Conservation (phyloP, 345 rosid genomes). For the Garcia nutans region DNA sequence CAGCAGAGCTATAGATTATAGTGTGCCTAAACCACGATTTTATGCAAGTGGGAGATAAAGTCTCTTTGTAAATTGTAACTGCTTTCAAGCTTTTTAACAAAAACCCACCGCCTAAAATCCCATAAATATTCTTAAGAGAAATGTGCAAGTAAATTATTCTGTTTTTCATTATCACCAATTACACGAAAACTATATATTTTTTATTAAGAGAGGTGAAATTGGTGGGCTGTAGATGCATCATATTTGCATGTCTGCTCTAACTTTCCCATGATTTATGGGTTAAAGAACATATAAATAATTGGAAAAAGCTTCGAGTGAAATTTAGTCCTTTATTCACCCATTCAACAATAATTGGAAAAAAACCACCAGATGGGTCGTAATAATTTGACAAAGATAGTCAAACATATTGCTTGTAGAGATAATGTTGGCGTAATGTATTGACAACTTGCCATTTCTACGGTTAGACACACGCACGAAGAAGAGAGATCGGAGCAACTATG, state of each 20-base stretch:
- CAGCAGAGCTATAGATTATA: background rate
- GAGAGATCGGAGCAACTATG: background rate
- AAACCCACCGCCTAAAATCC: background rate
- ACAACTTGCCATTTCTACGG: conserved; percentile 23
- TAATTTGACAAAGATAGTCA: background rate
- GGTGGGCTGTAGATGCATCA: background rate
- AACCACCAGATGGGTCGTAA: background rate
- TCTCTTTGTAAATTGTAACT: conserved; percentile 23
- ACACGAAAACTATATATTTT: too few species aligned
- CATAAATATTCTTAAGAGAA: background rate
- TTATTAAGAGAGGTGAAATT: background rate
- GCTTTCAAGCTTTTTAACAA: conserved; percentile 25
- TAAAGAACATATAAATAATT: background rate
- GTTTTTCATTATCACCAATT: conserved; percentile 1
- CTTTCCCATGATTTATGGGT: background rate
- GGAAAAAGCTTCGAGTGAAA: background rate
- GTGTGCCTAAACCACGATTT: conserved; percentile 24
- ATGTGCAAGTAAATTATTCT: background rate
- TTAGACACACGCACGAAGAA: background rate
- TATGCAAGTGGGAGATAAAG: conserved; percentile 21
- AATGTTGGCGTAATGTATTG: conserved; percentile 18
- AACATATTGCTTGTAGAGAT: conserved; percentile 29
- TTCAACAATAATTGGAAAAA: background rate
- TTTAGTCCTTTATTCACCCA: too few species aligned
- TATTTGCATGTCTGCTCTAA: background rate